Evolutionary conservation across 352 stramenopile genomes (phyloP), one percentile per base, ranked within the genome.

Genomic region (Aphanomyces euteiches): DNA sequence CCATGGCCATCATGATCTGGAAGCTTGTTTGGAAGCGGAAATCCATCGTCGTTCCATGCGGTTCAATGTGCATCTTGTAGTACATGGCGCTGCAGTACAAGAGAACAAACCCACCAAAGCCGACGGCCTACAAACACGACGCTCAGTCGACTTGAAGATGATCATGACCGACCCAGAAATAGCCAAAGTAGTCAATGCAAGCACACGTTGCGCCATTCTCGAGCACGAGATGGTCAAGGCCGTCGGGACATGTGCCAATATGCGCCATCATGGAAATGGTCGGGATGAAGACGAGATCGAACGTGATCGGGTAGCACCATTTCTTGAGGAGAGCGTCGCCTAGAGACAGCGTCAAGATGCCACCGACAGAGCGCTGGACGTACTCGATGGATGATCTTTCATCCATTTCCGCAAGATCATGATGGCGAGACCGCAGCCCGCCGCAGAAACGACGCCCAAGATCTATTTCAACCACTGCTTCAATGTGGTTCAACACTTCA

Each of bases 51-150:
- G 19, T 48, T 17, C 36, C 64, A n/a, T 47, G 47, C 1, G 64
- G 64, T 28, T 70, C 64, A 36, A 70, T 63, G 64, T 70, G 34
- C 48, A 70, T 70, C 40, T 70, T 70, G 54, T 63, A 70, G 19
- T 70, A 64, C 37, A 70, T 41, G 36, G 64, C 54, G 47, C 64
- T 70, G 3, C 45, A 17, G n/a, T 70, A 70, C 12, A 70, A 19
- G 3, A 70, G 1, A 0, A 70, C 28, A 61, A 70, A 70, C 15
- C 64, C 64, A 17, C 19, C 39, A 21, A 70, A 70, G 7, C 64
- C 64, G n/a, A 63, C 43, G 2, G 47, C 43, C 64, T 70, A 48
- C 28, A 28, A 28, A 28, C 28, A 28, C 28, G 28, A 28, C 28
- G 28, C 28, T 28, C 28, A 28, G 28, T 28, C 28, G 28, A 28